Percentiles rank a stretch among this genome's conserved stretches.
Evolutionary conservation across 805 yeast genomes (phyloP).

Genomic region (Limtongia smithiae): DNA sequence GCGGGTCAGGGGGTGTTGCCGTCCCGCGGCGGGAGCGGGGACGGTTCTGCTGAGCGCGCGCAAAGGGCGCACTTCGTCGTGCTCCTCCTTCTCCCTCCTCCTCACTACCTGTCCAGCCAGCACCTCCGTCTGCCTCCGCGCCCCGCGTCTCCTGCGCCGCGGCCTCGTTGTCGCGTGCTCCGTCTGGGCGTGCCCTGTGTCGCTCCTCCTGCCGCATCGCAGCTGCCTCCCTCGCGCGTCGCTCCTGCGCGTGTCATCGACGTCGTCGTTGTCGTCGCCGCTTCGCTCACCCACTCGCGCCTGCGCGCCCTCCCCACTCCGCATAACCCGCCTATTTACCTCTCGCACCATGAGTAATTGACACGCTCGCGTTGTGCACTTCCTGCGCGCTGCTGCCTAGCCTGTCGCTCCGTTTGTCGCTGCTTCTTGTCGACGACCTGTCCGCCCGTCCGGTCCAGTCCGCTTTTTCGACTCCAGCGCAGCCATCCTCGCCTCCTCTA

Average conservation of each 20-base stretch:
- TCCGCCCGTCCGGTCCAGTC: not conserved
- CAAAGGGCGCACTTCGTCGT: too few species aligned
- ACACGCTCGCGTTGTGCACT: slow-evolving; percentile 1
- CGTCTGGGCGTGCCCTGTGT: too few species aligned
- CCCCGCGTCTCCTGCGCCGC: too few species aligned
- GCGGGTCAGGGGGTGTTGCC: too few species aligned
- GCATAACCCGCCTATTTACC: not conserved
- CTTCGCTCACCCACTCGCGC: not conserved
- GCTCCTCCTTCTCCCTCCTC: too few species aligned
- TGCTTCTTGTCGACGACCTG: not conserved
- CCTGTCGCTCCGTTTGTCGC: not conserved
- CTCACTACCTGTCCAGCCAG: too few species aligned
- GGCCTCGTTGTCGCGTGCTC: too few species aligned
- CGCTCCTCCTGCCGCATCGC: too few species aligned
- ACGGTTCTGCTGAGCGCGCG: too few species aligned
- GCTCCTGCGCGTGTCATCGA: not conserved
- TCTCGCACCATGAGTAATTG: not conserved
- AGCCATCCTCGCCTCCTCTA: not conserved
- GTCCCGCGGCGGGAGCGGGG: too few species aligned
- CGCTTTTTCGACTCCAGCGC: not conserved
- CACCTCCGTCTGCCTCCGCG: too few species aligned
- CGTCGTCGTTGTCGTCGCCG: not conserved
- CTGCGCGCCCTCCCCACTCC: slow-evolving; percentile 1
- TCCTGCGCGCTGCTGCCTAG: not conserved
- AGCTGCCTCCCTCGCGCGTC: not conserved